Conservation (phyloP, 345 rosid genomes). For the Citrus reticulata region DNA sequence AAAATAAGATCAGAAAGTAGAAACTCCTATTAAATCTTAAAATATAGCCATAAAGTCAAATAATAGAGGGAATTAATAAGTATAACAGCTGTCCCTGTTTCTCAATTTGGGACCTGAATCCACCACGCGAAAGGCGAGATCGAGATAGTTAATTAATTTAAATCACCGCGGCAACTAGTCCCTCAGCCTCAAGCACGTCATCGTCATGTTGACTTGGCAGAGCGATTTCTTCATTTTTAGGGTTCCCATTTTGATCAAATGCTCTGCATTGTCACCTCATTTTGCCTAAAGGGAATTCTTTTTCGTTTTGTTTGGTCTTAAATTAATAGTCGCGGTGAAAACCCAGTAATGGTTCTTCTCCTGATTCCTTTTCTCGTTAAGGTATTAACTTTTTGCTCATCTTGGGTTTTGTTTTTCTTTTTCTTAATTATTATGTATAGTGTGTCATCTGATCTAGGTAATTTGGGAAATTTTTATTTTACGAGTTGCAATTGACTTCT, state of each 20-base stretch:
- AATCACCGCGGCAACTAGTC: not conserved
- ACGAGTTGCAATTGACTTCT: not conserved
- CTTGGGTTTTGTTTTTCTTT: not conserved
- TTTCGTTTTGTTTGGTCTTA: not conserved
- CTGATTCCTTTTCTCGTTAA: not conserved
- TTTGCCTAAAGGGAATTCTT: not conserved
- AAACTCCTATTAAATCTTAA: too few species aligned
- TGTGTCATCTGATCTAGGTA: not conserved
- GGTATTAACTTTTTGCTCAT: not conserved
- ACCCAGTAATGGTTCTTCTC: not conserved
- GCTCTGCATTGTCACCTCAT: not conserved
- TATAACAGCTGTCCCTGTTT: not conserved
- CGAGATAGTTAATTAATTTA: not conserved
- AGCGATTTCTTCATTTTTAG: not conserved
- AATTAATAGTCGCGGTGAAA: not conserved
- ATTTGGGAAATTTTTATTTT: not conserved
- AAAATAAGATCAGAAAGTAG: not conserved
- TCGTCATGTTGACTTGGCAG: constrained; percentile 7
- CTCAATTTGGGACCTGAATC: not conserved
- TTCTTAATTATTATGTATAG: not conserved
- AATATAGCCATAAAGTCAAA: not conserved
- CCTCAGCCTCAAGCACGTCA: not conserved
- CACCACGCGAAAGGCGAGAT: not conserved
- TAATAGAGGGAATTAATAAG: too few species aligned
- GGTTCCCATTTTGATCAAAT: not conserved